Evolutionary conservation across 202 grass and related monocot genomes (phyloP), one percentile per base, ranked within the genome.

Genomic region (Setaria viridis): DNA sequence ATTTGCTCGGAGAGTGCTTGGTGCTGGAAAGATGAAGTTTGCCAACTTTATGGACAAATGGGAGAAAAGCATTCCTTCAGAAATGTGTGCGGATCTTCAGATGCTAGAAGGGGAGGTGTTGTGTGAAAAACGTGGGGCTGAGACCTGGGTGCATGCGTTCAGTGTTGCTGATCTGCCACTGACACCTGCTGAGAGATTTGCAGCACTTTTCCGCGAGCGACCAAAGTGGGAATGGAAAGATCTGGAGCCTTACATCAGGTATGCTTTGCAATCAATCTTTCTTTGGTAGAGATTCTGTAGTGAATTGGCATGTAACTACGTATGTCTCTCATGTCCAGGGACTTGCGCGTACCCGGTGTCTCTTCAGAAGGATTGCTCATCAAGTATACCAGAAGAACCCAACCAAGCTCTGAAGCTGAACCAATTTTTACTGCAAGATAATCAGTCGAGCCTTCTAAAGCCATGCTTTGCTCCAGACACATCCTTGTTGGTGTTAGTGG

Each of bases 361-460:
- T 99, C 96, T 62, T 94, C 84, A 17, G 96, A 99, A 96, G 93
- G 96, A 48, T 81, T 99, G 87, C 93, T 99, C 37, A 96, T 96
- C 46, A 99, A 99, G 87, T 94, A 96, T 56, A 92, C 96, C 19
- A 89, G 96, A 91, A 86, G 87, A 89, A 92, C 84, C 4, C 96
- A 99, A 29, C 91, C 93, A 80, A 94, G 51, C 10, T 88, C 96
- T 66, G 91, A 95, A 8, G 79, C 67, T 1, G 96, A 94, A 13
- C 93, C 96, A 19, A 91, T 91, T 87, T 99, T 99, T 41, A 95
- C 88, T 68, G 88, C 93, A 78, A 95, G 93, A 94, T 99, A 89
- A 76, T 81, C 30, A 13, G n/a, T n/a, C 25, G 13, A 70, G 30
- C 51, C 41, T 37, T 15, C 34, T 84, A 43, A 25, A 47, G 57